These are phyloP conservation scores for Porogramme epimiltina DNA, from an alignment of 1,284 basidiomycete species.

Conservation along the genomic window DNA sequence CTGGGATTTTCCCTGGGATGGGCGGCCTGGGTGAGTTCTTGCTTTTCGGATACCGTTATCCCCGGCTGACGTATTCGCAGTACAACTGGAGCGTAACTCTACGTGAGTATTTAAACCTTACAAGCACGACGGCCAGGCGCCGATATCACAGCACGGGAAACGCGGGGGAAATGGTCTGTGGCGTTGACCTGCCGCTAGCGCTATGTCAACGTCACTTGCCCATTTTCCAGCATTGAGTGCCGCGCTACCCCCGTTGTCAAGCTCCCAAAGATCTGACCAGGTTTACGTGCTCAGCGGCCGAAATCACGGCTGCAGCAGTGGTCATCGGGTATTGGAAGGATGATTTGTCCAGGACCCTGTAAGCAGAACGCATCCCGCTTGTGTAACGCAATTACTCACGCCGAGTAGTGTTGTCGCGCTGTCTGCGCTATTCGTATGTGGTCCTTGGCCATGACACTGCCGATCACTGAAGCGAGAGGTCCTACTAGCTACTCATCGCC, in stretches of 20 bases:
- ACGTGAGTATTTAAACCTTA: constrained; percentile 18
- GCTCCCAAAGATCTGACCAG: no score
- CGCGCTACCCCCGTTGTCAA: no score
- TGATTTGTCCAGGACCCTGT: constrained; percentile 16
- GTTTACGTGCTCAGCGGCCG: constrained; percentile 26
- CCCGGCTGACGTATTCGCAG: constrained; percentile 7
- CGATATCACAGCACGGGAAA: no score
- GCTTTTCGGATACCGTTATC: no score
- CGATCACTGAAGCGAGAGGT: background rate
- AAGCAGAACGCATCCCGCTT: background rate
- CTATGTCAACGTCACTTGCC: no score
- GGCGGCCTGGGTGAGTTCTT: constrained; percentile 31
- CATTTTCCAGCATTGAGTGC: no score
- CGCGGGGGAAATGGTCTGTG: no score
- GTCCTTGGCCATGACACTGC: background rate
- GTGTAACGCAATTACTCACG: background rate
- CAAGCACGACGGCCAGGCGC: no score
- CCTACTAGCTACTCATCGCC: constrained; percentile 75
- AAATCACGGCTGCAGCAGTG: constrained; percentile 31
- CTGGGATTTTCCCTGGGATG: constrained; percentile 33
- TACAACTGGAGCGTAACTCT: constrained; percentile 35
- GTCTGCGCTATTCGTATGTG: constrained; percentile 26
- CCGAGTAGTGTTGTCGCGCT: constrained; percentile 13
- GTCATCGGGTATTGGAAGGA: constrained; percentile 27
- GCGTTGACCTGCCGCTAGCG: no score